Evolutionary conservation across 176 grass and related monocot species (phyloP), one percentile per base, ranked within the genome.

Genomic region (Carex kokanica): DNA sequence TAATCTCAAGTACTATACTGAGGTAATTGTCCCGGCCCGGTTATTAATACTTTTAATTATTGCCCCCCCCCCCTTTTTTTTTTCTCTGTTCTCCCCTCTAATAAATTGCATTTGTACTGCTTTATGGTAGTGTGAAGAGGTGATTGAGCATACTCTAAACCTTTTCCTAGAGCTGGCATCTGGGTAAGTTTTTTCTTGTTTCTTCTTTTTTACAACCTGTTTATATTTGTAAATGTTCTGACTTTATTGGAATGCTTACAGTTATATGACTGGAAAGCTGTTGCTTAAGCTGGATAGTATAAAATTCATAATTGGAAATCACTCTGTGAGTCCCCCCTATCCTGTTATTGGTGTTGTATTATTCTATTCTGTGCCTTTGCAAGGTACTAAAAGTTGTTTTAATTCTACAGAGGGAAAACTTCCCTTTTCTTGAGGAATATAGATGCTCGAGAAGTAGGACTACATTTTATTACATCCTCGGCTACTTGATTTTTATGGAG

Each of bases 261-360:
- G 97, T 67, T 99, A 99, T 89, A 99, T 99, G 93, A 99, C 93
- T 74, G 97, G 97, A 83, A 99, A 99, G 78, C 86, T 99, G 81
- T 74, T 99, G 84, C 93, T 99, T 74, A 99, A 99, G 87, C 66
- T 99, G 85, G 97, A 99, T 55, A 90, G 91, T 87, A 87, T 93
- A 51, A 96, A 99, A 70, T 99, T 96, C 90, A 99, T 99, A 55
- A 92, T 99, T 64, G 85, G 89, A 82, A 92, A 90, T 89, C 91
- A 99, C 87, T 92, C 93, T 51, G 97, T 99, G 91, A 88, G 65
- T 69, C 6, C 36, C 65, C 60, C 55, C 31, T 55, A 34, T 62
- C 61, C 4, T 84, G 41, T 21, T 86, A 72, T 31, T 64, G 32
- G 8, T 84, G 70, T 81, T 62, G 61, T 84, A 64, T 41, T 74